Conservation (phyloP, 768 basidiomycete species). For the Candolleomyces efflorescens region DNA sequence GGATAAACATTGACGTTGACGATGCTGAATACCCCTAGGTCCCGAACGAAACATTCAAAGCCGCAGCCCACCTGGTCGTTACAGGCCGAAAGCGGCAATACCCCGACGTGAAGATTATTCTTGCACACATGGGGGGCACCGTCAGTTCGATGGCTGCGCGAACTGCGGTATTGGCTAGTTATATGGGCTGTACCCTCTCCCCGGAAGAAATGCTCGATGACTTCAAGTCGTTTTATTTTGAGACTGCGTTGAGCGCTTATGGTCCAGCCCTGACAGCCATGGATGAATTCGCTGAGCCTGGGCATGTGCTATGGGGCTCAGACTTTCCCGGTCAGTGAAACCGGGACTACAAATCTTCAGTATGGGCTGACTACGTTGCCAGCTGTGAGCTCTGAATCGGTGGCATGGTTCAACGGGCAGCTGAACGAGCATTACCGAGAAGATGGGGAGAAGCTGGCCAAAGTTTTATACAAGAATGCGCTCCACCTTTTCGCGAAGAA, state of each 20-base stretch:
- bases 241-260: slow-evolving; percentile 64
- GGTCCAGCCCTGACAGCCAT: slow-evolving; percentile 47
- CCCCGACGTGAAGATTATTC: slow-evolving; percentile 55
- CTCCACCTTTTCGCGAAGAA: slow-evolving; percentile 41
- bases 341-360: not conserved
- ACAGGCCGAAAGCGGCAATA: slow-evolving; percentile 64
- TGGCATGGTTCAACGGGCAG: slow-evolving; percentile 57
- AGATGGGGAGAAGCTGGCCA: slow-evolving; percentile 34
- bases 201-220: slow-evolving; percentile 65
- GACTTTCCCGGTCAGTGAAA: slow-evolving; percentile 64
- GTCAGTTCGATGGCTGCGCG: slow-evolving; percentile 62
- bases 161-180: slow-evolving; percentile 58
- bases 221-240: slow-evolving; percentile 70
- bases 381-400: slow-evolving; percentile 59
- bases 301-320: slow-evolving; percentile 64
- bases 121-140: slow-evolving; percentile 74
- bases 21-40: slow-evolving; percentile 37
- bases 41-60: slow-evolving; percentile 80
- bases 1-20: not conserved
- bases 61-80: slow-evolving; percentile 73
- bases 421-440: slow-evolving; percentile 43
- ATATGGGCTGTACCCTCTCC: slow-evolving; percentile 67
- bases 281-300: slow-evolving; percentile 43
- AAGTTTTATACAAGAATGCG: slow-evolving; percentile 48
- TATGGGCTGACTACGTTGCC: not conserved